These are phyloP conservation scores for Phycomyces nitens DNA, from an alignment of 192 early-diverging fungal species.

Conservation along the genomic window DNA sequence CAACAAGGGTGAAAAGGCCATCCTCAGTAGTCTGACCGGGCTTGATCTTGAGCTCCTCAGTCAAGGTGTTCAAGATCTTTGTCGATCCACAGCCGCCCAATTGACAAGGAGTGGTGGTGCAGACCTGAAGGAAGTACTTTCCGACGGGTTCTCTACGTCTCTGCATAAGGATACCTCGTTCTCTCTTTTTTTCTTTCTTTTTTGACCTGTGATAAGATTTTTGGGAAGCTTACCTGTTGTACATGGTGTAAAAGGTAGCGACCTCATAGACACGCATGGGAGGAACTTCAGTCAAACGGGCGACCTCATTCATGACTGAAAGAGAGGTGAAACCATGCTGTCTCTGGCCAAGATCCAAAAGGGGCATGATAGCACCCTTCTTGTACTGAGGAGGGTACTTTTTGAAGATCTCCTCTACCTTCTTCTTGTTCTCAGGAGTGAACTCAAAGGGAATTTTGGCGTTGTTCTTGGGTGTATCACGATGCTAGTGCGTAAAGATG, in stretches of 20 bases:
- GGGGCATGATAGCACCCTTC: conserved; percentile 93
- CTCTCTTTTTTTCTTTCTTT: neutral
- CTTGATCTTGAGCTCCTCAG: conserved; percentile 87
- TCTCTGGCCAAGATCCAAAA: conserved; percentile 93
- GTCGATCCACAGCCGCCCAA: conserved; percentile 94
- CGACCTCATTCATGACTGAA: conserved; percentile 96
- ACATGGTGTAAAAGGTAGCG: conserved; percentile 99
- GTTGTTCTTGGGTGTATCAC: conserved; percentile 82
- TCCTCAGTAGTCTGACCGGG: conserved; percentile 92
- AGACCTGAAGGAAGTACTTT: conserved; percentile 98
- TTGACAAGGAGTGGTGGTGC: conserved; percentile 98
- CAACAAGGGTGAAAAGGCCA: conserved; percentile 95
- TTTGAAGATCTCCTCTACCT: conserved; percentile 81
- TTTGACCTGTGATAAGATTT: too few relatives aligned
- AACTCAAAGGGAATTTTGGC: conserved; percentile 83
- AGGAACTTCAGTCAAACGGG: conserved; percentile 89
- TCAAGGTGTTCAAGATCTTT: conserved; percentile 83
- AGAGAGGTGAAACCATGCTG: conserved; percentile 93
- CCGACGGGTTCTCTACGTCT: conserved; percentile 83
- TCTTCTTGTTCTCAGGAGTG: conserved; percentile 68
- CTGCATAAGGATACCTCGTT: neutral
- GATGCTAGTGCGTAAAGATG: conserved; percentile 48
- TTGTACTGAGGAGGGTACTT: conserved; percentile 98
- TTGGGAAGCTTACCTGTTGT: conserved; percentile 80
- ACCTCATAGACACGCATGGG: conserved; percentile 99